Percentiles rank a stretch among this genome's conserved stretches.
Evolutionary conservation across 2,329 filamentous ascomycete genomes (phyloP).

Genomic region (Incumbomyces lentus): DNA sequence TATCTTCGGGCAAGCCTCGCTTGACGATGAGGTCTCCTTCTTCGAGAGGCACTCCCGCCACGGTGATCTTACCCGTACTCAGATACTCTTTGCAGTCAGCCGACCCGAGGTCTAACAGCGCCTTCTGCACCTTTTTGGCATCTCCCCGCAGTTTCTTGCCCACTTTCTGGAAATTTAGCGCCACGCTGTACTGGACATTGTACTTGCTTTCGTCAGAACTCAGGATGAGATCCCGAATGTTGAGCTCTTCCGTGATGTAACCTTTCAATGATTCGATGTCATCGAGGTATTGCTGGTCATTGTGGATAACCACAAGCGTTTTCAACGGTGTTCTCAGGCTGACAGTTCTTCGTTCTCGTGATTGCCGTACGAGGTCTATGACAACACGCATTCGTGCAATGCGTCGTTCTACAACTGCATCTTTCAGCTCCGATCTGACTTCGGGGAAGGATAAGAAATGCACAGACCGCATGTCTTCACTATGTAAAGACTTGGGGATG

Average conservation of each 20-base stretch:
- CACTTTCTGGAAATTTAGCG: conserved; percentile 84
- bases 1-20: conserved; percentile 64
- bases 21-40: conserved; percentile 76
- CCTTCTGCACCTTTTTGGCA: conserved; percentile 81
- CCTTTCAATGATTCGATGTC: conserved; percentile 74
- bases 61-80: conserved; percentile 59
- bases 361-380: conserved; percentile 80
- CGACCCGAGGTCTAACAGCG: conserved; percentile 65
- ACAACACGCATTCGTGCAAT: conserved; percentile 90
- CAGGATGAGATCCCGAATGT: conserved; percentile 73
- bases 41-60: conserved; percentile 76
- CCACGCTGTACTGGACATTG: conserved; percentile 81
- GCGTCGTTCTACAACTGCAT: conserved; percentile 72
- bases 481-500: conserved; percentile 61
- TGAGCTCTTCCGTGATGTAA: conserved; percentile 90
- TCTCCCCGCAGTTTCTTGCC: conserved; percentile 98
- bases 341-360: conserved; percentile 72
- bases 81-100: conserved; percentile 74
- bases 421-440: conserved; percentile 78
- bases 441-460: conserved; percentile 89
- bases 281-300: conserved; percentile 69
- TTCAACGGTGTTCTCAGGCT: conserved; percentile 86
- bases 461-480: conserved; percentile 69
- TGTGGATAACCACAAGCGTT: conserved; percentile 79
- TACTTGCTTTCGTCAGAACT: conserved; percentile 82